Evolutionary conservation across 371 early-diverging fungal genomes (phyloP), one percentile per base, ranked within the genome.

Genomic region (Mortierella sp.): DNA sequence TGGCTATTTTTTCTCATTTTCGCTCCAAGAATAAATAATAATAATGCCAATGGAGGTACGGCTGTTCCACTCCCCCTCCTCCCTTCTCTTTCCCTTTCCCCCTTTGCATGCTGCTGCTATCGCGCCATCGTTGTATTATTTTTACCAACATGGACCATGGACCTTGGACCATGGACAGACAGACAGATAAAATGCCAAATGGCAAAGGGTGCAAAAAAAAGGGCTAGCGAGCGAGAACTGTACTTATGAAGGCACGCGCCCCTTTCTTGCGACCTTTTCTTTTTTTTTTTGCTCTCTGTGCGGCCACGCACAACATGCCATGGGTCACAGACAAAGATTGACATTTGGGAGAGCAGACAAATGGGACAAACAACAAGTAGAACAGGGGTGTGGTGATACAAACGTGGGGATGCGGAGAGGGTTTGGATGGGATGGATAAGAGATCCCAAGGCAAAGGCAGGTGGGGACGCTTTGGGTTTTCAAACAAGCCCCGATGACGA

Each of bases 291-390:
- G 59, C 59, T 31, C 61, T 61, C 61, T 61, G 61, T 61, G 61
- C 61, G 61, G 61, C 61, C 61, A 61, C 61, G 61, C 61, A 61
- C 31, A 24, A 61, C 34, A 61, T 61, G 13, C 61, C 61, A 61
- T 34, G 34, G 61, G 31, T 34, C 61, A 61, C 61, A 61, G 61
- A 34, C 57, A 28, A 55, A 48, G 1, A 40, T 4, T 6, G 57
- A 28, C 5, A 28, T 14, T 2, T 28, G 6, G 31, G 28, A 28
- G 5, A 59, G 5, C 28, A 28, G 14, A 31, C 59, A 61, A 61
- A 61, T 31, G 31, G 61, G 16, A 55, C 24, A 55, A 28, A 28
- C 19, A 31, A 50, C 50, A 50, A 50, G 4, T 4, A 40, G 43
- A 6, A 50, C 50, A 50, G 50, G 50, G 50, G 50, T 50, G 61